Evolutionary conservation across 169 alveolate species (phyloP), one percentile per base, ranked within the genome.

Genomic region (Cryptosporidium muris): DNA sequence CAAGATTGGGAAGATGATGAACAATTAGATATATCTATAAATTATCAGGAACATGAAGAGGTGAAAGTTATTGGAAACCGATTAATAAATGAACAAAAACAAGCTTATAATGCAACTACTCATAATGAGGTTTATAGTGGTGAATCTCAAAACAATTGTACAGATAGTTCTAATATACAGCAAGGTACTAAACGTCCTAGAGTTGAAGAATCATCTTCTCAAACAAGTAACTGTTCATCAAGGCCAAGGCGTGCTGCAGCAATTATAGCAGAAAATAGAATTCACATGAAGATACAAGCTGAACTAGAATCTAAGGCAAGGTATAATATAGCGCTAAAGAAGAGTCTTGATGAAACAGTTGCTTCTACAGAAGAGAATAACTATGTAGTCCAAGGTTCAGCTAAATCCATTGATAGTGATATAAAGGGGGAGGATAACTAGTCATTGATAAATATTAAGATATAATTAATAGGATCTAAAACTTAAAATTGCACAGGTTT

Each of bases 1-100:
- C 85, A 74, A 60, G 85, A 74, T 12, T 74, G 85, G 85, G 85
- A 74, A 8, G 85, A 74, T 6, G 85, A 66, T 66, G 81, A 68
- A 37, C 58, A 66, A n/a, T 49, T 37, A 25, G 65, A 67, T 52
- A 14, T 56, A 9, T 16, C 16, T 60, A 60, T 34, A 2, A 47
- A 60, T 56, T 25, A 25, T 12, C 14, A 51, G 14, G 67, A 63
- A 63, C 54, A 63, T 8, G 53, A 63, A 2, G 67, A 63, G 7
- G 43, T 36, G 0, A 16, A n/a, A 12, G 60, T 2, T 62, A 4
- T 1, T 11, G n/a, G 25, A 37, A 49, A 34, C 34, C 42, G 52
- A 5, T n/a, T 6, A 1, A 64, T 66, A 11, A 16, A n/a, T 25
- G 53, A 66, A 11, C 11, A 37, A 25, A 40, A 36, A 4, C 36